Conservation (phyloP, 225 moss, liverwort and hornwort genomes). For the Physcomitrellopsis africana region DNA sequence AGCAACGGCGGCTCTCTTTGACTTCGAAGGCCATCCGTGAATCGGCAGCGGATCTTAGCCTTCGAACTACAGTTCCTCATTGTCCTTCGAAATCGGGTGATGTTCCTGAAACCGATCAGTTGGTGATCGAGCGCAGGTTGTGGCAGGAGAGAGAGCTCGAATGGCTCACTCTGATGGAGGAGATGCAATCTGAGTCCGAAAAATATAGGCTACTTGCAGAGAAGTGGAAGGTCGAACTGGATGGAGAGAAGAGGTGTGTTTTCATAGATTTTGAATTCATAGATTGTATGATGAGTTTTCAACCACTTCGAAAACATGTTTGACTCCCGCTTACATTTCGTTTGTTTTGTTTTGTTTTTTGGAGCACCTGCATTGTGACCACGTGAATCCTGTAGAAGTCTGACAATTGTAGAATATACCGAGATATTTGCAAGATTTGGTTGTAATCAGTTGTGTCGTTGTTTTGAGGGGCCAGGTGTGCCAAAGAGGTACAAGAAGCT, state of each 20-base stretch:
- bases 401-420: too few relatives aligned
- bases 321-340: too few relatives aligned
- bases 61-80: conserved; percentile 32
- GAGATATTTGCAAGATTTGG: too few relatives aligned
- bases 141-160: conserved; percentile 96
- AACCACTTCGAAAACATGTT: too few relatives aligned
- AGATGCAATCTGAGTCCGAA: conserved; percentile 78
- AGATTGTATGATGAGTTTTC: background rate
- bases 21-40: conserved; percentile 63
- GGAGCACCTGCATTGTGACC: too few relatives aligned
- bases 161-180: conserved; percentile 86
- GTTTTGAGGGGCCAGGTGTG: conserved; percentile 50
- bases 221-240: conserved; percentile 80
- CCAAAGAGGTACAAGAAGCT: conserved; percentile 90
- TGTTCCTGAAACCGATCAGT: conserved; percentile 34
- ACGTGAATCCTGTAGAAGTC: background rate
- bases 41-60: conserved; percentile 50
- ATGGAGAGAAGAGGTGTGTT: conserved; percentile 80
- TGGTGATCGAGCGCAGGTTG: conserved; percentile 65
- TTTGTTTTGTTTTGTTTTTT: too few relatives aligned
- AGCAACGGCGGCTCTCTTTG: conserved; percentile 63
- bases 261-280: too few relatives aligned
- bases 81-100: conserved; percentile 14
- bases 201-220: conserved; percentile 73
- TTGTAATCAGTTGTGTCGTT: background rate